Conservation (phyloP, 2,329 filamentous ascomycete genomes). For the Beauveria rudraprayagi region DNA sequence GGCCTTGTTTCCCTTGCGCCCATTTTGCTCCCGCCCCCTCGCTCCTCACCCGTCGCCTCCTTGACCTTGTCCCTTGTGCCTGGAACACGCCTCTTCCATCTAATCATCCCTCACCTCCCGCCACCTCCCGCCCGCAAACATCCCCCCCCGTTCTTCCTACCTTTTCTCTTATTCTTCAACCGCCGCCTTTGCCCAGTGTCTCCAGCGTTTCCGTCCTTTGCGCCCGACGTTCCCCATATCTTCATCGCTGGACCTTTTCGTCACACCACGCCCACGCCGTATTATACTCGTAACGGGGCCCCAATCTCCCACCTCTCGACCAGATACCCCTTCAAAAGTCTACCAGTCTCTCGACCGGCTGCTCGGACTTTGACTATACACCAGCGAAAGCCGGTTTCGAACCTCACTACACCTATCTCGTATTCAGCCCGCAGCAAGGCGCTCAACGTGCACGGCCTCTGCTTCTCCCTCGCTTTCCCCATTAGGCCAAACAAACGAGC, state of each 20-base stretch:
- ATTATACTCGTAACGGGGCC: not conserved
- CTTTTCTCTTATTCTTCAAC: not conserved
- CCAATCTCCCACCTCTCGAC: not conserved
- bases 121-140: not conserved
- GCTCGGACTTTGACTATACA: not conserved
- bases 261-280: not conserved
- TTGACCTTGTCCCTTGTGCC: not conserved
- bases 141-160: not conserved
- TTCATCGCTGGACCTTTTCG: not conserved
- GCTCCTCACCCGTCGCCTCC: not conserved
- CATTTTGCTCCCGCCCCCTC: not conserved
- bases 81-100: not conserved
- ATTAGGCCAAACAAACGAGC: not conserved
- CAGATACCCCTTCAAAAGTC: not conserved
- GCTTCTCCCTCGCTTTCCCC: not conserved
- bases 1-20: not conserved
- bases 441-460: not conserved
- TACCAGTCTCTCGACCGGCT: not conserved
- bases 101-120: not conserved
- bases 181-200: not conserved
- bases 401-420: not conserved
- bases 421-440: not conserved
- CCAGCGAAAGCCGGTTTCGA: not conserved
- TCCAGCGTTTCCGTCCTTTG: not conserved
- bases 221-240: not conserved